Conservation (phyloP, 495 filamentous ascomycete genomes). For the Trichodelitschia bisporula region DNA sequence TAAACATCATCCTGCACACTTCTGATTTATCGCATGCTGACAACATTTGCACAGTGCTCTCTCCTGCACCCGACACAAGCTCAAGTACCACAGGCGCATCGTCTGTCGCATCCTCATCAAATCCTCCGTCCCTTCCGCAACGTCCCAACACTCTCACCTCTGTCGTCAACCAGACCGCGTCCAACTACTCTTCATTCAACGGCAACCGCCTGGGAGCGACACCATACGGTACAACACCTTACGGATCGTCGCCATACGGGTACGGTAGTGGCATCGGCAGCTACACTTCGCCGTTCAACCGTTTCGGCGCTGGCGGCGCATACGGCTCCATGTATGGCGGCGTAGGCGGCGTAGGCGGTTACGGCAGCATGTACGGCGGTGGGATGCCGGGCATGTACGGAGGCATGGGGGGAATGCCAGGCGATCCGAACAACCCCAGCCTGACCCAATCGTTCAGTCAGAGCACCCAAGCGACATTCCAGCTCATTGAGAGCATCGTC, state of each 20-base stretch:
- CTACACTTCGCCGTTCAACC: slow-evolving; percentile 34
- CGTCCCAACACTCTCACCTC: slow-evolving; percentile 52
- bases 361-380: slow-evolving; percentile 24
- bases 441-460: slow-evolving; percentile 74
- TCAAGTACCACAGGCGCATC: slow-evolving; percentile 17
- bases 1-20: too few species aligned
- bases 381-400: slow-evolving; percentile 23
- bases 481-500: slow-evolving; percentile 97
- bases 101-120: slow-evolving; percentile 17
- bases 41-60: slow-evolving; percentile 3
- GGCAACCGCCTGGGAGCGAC: slow-evolving; percentile 11
- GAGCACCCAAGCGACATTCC: slow-evolving; percentile 91
- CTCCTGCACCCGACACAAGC: slow-evolving; percentile 14
- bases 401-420: slow-evolving; percentile 14
- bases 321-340: slow-evolving; percentile 22
- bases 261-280: slow-evolving; percentile 19
- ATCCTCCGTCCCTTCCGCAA: slow-evolving; percentile 51
- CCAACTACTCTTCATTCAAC: slow-evolving; percentile 56
- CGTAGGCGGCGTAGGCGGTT: slow-evolving; percentile 19
- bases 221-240: slow-evolving; percentile 21
- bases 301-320: slow-evolving; percentile 20
- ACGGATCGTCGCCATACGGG: slow-evolving; percentile 24
- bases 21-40: slow-evolving; percentile 1
- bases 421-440: slow-evolving; percentile 76
- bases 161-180: slow-evolving; percentile 60